phyloP scores from a whole-genome alignment of 164 flowering plant species.

The Macadamia integrifolia region DNA sequence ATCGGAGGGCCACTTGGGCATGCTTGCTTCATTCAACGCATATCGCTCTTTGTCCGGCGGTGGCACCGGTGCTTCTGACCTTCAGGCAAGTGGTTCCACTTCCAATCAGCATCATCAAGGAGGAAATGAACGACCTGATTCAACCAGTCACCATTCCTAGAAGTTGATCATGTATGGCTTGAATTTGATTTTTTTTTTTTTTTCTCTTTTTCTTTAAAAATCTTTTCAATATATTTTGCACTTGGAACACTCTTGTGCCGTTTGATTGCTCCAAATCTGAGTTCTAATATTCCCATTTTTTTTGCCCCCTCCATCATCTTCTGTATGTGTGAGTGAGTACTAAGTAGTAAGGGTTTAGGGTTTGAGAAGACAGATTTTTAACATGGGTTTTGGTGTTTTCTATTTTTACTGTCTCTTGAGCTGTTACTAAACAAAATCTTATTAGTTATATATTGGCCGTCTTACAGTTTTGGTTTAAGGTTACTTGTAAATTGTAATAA shows the following conservation, averaged over 20 bases:
- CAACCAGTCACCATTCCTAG: slow-evolving; percentile 36
- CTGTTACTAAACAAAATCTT: not conserved
- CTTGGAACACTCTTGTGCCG: slow-evolving; percentile 36
- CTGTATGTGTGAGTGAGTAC: slow-evolving; percentile 14
- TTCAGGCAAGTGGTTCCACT: slow-evolving; percentile 47
- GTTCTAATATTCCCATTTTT: slow-evolving; percentile 15
- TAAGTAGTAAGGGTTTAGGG: slow-evolving; percentile 34
- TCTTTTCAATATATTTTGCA: slow-evolving; percentile 4
- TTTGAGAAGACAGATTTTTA: slow-evolving; percentile 28
- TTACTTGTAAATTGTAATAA: no score
- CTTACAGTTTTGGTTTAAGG: not conserved
- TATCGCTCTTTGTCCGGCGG: slow-evolving; percentile 32
- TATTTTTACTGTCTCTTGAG: not conserved
- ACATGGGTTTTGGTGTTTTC: slow-evolving; percentile 24
- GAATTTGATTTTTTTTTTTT: not conserved
- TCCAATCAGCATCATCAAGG: slow-evolving; percentile 37
- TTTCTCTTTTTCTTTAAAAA: not conserved
- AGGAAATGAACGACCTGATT: slow-evolving; percentile 50
- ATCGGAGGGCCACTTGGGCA: slow-evolving; percentile 53
- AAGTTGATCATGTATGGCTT: not conserved
- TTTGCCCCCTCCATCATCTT: slow-evolving; percentile 1
- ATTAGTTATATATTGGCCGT: not conserved
- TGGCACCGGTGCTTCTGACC: slow-evolving; percentile 28
- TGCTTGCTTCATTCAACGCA: slow-evolving; percentile 55
- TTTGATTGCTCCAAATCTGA: slow-evolving; percentile 31